Evolutionary conservation across 2,329 filamentous ascomycete species (phyloP).

Genomic region (Pseudogymnoascus sp.): DNA sequence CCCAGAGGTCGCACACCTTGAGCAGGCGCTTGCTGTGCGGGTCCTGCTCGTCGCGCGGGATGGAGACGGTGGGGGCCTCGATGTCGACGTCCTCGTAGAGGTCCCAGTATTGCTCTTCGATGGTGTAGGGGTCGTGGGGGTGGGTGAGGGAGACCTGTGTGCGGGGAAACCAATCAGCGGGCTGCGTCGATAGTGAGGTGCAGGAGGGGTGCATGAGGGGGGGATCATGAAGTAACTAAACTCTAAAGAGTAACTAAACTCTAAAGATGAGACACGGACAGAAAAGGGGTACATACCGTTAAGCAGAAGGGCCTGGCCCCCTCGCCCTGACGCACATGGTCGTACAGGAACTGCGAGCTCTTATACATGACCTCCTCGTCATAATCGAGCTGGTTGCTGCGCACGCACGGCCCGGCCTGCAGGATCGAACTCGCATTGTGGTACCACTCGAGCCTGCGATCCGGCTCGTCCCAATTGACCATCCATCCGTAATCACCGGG

Average conservation of each 20-base stretch:
- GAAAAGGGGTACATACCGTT: slow-evolving; percentile 44
- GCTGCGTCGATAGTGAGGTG: not conserved
- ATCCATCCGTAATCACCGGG: slow-evolving; percentile 91
- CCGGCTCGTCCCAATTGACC: slow-evolving; percentile 90
- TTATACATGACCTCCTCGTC: slow-evolving; percentile 95
- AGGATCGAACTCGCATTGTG: slow-evolving; percentile 92
- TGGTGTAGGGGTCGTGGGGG: slow-evolving; percentile 91
- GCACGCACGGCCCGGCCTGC: slow-evolving; percentile 78
- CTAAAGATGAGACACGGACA: not conserved
- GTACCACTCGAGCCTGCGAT: slow-evolving; percentile 83
- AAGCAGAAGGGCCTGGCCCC: slow-evolving; percentile 71
- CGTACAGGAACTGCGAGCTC: slow-evolving; percentile 81
- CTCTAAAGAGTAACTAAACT: not conserved
- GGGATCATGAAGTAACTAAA: no score
- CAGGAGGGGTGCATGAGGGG: not conserved
- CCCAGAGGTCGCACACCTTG: slow-evolving; percentile 80
- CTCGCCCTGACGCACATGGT: slow-evolving; percentile 74
- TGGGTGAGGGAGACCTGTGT: slow-evolving; percentile 74
- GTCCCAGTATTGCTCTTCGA: slow-evolving; percentile 90
- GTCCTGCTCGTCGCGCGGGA: slow-evolving; percentile 75
- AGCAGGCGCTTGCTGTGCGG: slow-evolving; percentile 79
- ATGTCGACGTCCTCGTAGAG: slow-evolving; percentile 85
- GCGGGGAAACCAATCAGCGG: not conserved
- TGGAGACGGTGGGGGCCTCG: slow-evolving; percentile 66
- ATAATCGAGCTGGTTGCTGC: slow-evolving; percentile 92